These are phyloP conservation scores for Boletales sp. DNA, from an alignment of 768 basidiomycete species.

Conservation along the genomic window DNA sequence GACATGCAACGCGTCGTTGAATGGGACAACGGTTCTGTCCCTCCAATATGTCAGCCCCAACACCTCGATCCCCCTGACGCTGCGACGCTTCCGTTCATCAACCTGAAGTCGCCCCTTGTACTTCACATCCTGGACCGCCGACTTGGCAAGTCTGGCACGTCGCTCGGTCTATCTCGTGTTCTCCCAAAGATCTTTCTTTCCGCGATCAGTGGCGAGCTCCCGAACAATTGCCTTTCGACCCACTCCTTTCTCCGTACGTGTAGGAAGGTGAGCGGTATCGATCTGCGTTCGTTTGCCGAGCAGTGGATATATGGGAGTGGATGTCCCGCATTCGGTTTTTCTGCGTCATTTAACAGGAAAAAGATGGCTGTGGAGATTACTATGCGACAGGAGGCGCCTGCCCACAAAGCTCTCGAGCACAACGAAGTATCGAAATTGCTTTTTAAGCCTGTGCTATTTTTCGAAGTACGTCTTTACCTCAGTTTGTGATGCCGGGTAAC, in stretches of 20 bases:
- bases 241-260: constrained; percentile 88
- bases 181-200: constrained; percentile 93
- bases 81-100: constrained; percentile 79
- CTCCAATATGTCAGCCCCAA: constrained; percentile 91
- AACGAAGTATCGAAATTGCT: constrained; percentile 63
- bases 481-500: neutral
- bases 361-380: constrained; percentile 98
- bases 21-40: constrained; percentile 84
- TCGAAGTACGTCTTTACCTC: constrained; percentile 58
- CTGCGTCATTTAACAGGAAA: constrained; percentile 92
- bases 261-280: constrained; percentile 89
- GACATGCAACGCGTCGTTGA: constrained; percentile 92
- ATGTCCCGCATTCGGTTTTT: constrained; percentile 87
- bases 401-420: constrained; percentile 61
- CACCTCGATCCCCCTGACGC: constrained; percentile 81
- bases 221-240: constrained; percentile 82
- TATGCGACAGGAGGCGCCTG: constrained; percentile 86
- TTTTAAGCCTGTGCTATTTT: constrained; percentile 82
- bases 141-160: constrained; percentile 92
- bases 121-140: constrained; percentile 93
- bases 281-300: constrained; percentile 89
- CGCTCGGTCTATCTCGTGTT: constrained; percentile 90
- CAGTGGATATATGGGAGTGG: constrained; percentile 99
- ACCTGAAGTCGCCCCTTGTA: constrained; percentile 93
- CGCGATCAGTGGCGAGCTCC: constrained; percentile 87